A percentile compares a stretch with the other conserved stretches of the same genome.
Conservation (phyloP, 169 alveolate genomes). For the Plasmodium relictum region DNA sequence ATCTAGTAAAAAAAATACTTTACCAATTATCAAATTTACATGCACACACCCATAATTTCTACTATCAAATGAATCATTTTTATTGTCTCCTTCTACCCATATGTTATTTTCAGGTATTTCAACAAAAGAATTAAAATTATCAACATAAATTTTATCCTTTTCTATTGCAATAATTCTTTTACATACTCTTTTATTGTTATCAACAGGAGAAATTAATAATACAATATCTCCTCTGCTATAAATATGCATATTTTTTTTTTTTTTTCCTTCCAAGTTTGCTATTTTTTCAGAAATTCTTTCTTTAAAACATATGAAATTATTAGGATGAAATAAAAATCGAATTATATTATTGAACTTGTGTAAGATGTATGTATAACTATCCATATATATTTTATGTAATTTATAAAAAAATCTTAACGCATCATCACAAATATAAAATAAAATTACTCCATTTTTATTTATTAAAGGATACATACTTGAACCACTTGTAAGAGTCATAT, state of each 20-base stretch:
- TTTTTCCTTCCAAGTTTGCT: constrained; percentile 16
- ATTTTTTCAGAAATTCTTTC: constrained; percentile 20
- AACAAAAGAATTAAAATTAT: constrained; percentile 36
- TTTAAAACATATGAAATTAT: background rate
- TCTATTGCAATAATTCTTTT: constrained; percentile 75
- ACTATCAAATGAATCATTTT: constrained; percentile 75
- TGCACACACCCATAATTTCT: constrained; percentile 75
- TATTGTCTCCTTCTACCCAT: constrained; percentile 77
- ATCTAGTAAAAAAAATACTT: constrained; percentile 57
- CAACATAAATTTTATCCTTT: constrained; percentile 63
- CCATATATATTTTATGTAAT: constrained; percentile 10
- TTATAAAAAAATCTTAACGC: constrained; percentile 30
- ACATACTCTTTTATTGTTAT: constrained; percentile 75
- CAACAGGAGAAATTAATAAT: constrained; percentile 65
- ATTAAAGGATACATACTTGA: constrained; percentile 77
- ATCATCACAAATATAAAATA: constrained; percentile 71
- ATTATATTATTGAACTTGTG: constrained; percentile 10
- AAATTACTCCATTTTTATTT: constrained; percentile 70
- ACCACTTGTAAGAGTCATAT: constrained; percentile 79
- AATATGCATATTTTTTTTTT: constrained; percentile 11
- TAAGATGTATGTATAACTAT: constrained; percentile 23
- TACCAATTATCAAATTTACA: constrained; percentile 58
- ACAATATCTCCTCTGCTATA: constrained; percentile 75
- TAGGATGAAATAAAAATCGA: constrained; percentile 7
- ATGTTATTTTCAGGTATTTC: constrained; percentile 49